phyloP scores from a whole-genome alignment of 192 early-diverging fungal species.

The Coemansia interrupta region DNA sequence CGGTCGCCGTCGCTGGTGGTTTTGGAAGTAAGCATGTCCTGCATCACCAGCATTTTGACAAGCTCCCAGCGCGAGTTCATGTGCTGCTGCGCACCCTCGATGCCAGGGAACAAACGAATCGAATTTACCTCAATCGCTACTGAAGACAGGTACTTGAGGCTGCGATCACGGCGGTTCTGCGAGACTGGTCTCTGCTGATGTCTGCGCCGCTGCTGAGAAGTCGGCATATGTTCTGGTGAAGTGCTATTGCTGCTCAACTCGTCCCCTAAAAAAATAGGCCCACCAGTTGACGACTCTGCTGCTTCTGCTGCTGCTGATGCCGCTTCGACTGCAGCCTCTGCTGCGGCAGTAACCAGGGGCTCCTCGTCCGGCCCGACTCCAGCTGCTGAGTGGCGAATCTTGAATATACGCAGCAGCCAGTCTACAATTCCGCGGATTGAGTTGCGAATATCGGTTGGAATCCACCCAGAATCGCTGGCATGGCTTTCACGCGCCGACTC shows the following conservation, averaged over 20 bases:
- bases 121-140: conserved; percentile 36
- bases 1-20: conserved; percentile 19
- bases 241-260: not conserved
- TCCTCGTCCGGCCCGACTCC: not conserved
- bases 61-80: conserved; percentile 53
- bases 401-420: conserved; percentile 29
- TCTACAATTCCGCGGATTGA: conserved; percentile 26
- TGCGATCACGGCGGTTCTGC: conserved; percentile 15
- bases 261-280: not conserved
- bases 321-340: not conserved
- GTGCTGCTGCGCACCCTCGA: conserved; percentile 39
- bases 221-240: not conserved
- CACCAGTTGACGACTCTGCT: not conserved
- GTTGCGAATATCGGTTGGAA: conserved; percentile 19
- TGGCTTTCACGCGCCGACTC: conserved; percentile 40
- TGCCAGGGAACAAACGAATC: conserved; percentile 36
- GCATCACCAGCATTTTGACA: conserved; percentile 51
- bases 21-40: conserved; percentile 42
- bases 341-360: not conserved
- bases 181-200: not conserved
- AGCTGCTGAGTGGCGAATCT: conserved; percentile 1
- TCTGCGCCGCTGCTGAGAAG: not conserved
- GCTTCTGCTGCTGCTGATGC: not conserved
- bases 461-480: conserved; percentile 16
- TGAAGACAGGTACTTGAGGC: conserved; percentile 43